A percentile compares a stretch with the other conserved stretches of the same genome.
Conservation (phyloP, 2,329 filamentous ascomycete genomes). For the Penicillium vulpinum region DNA sequence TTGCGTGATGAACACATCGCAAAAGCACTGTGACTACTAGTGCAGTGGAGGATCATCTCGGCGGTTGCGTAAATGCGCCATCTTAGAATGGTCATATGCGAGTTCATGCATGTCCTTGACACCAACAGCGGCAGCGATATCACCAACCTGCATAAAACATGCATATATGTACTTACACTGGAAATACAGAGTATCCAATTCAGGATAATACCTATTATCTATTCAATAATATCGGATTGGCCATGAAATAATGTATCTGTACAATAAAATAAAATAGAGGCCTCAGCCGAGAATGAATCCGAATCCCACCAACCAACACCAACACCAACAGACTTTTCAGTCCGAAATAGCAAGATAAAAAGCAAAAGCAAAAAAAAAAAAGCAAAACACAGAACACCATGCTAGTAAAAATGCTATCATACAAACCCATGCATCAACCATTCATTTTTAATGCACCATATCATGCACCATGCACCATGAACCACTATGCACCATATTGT, state of each 20-base stretch:
- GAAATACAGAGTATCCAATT: neutral
- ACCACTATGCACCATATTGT: no score
- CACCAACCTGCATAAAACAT: neutral
- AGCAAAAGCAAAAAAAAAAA: neutral
- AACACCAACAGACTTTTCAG: neutral
- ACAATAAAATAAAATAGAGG: neutral
- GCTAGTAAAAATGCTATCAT: constrained; percentile 20
- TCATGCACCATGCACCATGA: neutral
- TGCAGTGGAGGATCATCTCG: neutral
- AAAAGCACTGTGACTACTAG: neutral
- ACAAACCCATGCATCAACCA: neutral
- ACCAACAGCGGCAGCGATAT: neutral
- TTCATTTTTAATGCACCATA: neutral
- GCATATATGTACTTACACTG: no score
- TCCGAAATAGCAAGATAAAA: neutral
- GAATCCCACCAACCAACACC: neutral
- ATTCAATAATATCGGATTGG: neutral
- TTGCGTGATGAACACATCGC: neutral
- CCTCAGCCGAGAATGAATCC: neutral
- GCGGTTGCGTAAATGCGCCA: neutral
- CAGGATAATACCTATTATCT: neutral
- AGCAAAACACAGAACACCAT: constrained; percentile 6
- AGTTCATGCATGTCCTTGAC: neutral
- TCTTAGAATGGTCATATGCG: neutral
- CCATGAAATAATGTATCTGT: neutral